A percentile compares a stretch with the other conserved stretches of the same genome.
These are phyloP conservation scores for Avicennia marina DNA, from an alignment of 257 asterid species.

Conservation along the genomic window DNA sequence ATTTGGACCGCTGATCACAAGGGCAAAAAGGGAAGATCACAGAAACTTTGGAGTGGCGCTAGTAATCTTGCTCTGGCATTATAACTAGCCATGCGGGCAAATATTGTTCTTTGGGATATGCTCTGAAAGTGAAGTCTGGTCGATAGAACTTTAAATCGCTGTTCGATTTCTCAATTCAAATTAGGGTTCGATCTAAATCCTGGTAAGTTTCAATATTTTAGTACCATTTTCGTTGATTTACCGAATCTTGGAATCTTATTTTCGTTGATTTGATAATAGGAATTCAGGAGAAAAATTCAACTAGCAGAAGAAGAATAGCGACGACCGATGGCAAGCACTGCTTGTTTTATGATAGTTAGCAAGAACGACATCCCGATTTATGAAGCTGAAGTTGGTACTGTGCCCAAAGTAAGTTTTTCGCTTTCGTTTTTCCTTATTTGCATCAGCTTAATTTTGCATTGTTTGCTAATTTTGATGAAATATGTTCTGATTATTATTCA, in stretches of 20 bases:
- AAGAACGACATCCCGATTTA: conserved; percentile 91
- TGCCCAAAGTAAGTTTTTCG: conserved; percentile 57
- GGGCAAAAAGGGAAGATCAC: background rate
- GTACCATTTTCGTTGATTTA: too few species aligned
- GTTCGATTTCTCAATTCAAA: conserved; percentile 1
- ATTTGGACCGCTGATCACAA: background rate
- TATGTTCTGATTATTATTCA: background rate
- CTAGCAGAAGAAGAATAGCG: conserved; percentile 7
- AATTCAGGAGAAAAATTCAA: background rate
- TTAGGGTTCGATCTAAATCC: conserved; percentile 18
- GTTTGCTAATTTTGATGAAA: background rate
- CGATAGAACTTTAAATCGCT: background rate
- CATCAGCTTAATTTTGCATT: background rate
- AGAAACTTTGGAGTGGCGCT: background rate
- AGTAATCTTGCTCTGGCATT: background rate
- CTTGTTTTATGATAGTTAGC: conserved; percentile 94
- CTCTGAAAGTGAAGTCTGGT: background rate
- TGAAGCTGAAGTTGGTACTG: conserved; percentile 98
- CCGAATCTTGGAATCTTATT: too few species aligned
- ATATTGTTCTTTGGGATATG: background rate
- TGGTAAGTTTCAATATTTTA: background rate
- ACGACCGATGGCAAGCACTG: conserved; percentile 71
- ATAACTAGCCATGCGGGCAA: background rate
- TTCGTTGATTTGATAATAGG: background rate
- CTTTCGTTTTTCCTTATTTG: conserved; percentile 8